A percentile compares a stretch with the other conserved stretches of the same genome.
These are phyloP conservation scores for Lenwebbia sp. DNA, from an alignment of 345 rosid species.

Conservation along the genomic window DNA sequence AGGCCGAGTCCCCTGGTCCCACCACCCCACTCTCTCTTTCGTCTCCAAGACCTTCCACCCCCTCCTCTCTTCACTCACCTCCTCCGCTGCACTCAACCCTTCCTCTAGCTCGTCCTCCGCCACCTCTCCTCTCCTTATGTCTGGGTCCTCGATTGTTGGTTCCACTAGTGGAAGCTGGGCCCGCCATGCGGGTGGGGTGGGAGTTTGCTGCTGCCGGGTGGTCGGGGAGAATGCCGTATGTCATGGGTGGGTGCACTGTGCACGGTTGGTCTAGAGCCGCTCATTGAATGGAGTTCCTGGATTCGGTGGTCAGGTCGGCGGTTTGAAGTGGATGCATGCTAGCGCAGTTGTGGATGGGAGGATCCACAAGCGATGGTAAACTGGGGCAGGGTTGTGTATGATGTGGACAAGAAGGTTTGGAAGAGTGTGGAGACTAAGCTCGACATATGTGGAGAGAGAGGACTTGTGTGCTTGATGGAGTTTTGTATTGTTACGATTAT, in stretches of 20 bases:
- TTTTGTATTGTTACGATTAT: too few species aligned
- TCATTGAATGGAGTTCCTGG: constrained; percentile 73
- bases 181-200: constrained; percentile 45
- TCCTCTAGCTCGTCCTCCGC: too few species aligned
- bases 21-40: neutral
- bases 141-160: constrained; percentile 52
- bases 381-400: constrained; percentile 61
- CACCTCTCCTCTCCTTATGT: too few species aligned
- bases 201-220: constrained; percentile 46
- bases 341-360: constrained; percentile 34
- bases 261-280: constrained; percentile 32
- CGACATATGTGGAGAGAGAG: constrained; percentile 88
- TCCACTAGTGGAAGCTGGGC: constrained; percentile 40
- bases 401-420: too few species aligned
- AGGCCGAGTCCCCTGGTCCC: too few species aligned
- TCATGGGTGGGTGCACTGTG: constrained; percentile 55
- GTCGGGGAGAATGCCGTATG: constrained; percentile 40
- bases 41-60: too few species aligned
- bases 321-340: too few species aligned
- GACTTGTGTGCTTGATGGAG: constrained; percentile 76
- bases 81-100: too few species aligned
- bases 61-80: too few species aligned
- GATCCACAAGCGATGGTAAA: constrained; percentile 80
- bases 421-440: constrained; percentile 38
- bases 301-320: constrained; percentile 17